Evolutionary conservation across 306 rosid genomes (phyloP), one percentile per base, ranked within the genome.

Genomic region (Myrica gale): DNA sequence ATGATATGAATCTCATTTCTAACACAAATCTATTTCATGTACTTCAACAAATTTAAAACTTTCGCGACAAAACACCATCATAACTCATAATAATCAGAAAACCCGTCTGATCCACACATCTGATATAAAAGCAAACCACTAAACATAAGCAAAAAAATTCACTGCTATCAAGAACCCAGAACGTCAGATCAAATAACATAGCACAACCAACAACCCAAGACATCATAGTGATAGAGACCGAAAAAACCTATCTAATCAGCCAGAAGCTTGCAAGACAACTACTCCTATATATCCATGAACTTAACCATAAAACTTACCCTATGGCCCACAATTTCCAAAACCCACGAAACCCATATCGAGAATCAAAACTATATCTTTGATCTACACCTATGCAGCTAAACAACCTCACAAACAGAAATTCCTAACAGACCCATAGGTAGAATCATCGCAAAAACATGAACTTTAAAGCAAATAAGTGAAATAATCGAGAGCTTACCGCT

Each of bases 401-500:
- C 63, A 80, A 12, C 76, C 42, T 39, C 44, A 39, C 51, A 78
- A 45, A 15, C 52, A 60, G 39, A 82, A 72, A 57, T 23, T 42
- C 5, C 32, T 75, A 37, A n/a, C 74, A 76, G 53, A 79, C 62
- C 48, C 46, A 62, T 20, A 37, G 7, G 9, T 1, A 81, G 16
- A 78, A 6, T 45, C 69, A 11, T 61, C 46, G 6, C 9, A 78
- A 68, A 69, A 44, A 67, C 46, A 16, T 3, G 26, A 78, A 79
- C 53, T 54, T 75, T 12, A 16, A 5, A 32, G 17, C 13, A 51
- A 69, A 16, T 4, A 13, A 5, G 50, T 3, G 1, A 72, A 1
- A 0, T 41, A 76, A 21, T 17, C 43, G 50, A 20, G 23, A 47
- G n/a, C 88, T 85, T 79, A 96, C 99, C 99, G 9, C 91, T 61